Conservation (phyloP, 306 rosid species). For the Cajanus cajan region DNA sequence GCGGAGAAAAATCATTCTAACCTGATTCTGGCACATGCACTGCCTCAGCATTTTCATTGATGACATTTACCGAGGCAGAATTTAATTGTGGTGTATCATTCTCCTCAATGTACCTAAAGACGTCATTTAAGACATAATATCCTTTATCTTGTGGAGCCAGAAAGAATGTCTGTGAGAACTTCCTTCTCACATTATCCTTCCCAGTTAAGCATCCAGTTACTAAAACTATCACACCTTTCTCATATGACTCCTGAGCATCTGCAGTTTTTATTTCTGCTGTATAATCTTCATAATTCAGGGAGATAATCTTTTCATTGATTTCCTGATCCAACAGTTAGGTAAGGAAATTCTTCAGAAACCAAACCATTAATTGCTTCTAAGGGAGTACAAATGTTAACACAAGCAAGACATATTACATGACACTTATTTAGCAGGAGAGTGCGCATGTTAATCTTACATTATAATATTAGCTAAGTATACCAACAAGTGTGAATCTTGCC, state of each 20-base stretch:
- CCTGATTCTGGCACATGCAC: constrained; percentile 64
- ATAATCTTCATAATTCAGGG: constrained; percentile 80
- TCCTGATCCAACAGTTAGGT: constrained; percentile 59
- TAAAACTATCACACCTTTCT: constrained; percentile 90
- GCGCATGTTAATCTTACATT: background rate
- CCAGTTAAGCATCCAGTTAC: constrained; percentile 97
- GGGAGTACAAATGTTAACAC: background rate
- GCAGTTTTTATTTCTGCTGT: constrained; percentile 93
- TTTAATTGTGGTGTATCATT: constrained; percentile 40
- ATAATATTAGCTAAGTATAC: background rate
- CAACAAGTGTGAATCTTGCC: background rate
- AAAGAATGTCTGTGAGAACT: constrained; percentile 88
- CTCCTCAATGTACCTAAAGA: constrained; percentile 87
- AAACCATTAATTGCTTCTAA: constrained; percentile 8
- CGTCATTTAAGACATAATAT: constrained; percentile 88
- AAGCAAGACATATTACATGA: background rate
- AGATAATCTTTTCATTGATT: constrained; percentile 75
- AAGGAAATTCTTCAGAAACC: constrained; percentile 14
- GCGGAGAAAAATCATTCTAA: constrained; percentile 37
- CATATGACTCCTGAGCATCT: constrained; percentile 88
- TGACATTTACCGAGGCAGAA: constrained; percentile 42
- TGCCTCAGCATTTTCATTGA: constrained; percentile 51
- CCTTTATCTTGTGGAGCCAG: constrained; percentile 98
- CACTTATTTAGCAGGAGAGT: constrained; percentile 3
- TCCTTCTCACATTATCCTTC: constrained; percentile 77